Base-by-base conservation (phyloP, 1,139 yeast species). In the Blastobotrys aristatus region DNA sequence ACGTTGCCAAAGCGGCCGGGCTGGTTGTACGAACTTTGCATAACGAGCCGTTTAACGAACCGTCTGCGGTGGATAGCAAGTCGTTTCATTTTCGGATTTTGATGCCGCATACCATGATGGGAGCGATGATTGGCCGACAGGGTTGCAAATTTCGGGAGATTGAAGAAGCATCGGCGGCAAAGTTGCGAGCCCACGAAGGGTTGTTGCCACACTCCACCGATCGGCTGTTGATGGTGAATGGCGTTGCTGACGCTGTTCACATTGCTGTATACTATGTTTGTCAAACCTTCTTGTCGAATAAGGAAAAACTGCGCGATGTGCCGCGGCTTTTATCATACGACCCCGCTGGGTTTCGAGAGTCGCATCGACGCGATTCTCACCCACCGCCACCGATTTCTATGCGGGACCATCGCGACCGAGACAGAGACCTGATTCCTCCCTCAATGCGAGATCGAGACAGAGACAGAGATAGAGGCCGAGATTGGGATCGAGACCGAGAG, bases 191-290 rank as follows among this genome's bases (percentile, higher is more conserved):
- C 1, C 87, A 86, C 18, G 92, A 85, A 46, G 77, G 79, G 43
- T 77, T 84, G 18, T 71, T 89, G 55, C 89, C 95, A 1, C 76
- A 76, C 53, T 84, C 95, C 1, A 86, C 92, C 14, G 97, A 89
- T 63, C 74, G 96, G 50, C 73, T 85, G 4, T 68, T 89, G 47
- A 74, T 81, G 27, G 76, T 89, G 17, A 71, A 76, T 13, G 97
- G 97, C 3, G 94, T 84, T 10, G 89, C 90, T 3, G 95, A 85
- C 66, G 90, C 95, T 2, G 78, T 89, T 44, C 95, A 86, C 60
- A 84, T 86, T 56, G 96, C 96, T 6, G 73, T 83, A 0, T 85
- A 82, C 63, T 83, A 83, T 60, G 75, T 87, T 49, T 79, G 85
- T 2, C 82, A 80, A 61, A 82, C 84, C 13, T 60, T 53, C 31